Evolutionary conservation across 1,139 yeast genomes (phyloP), one percentile per base, ranked within the genome.

Genomic region (Citeromyces hawaiiensis): DNA sequence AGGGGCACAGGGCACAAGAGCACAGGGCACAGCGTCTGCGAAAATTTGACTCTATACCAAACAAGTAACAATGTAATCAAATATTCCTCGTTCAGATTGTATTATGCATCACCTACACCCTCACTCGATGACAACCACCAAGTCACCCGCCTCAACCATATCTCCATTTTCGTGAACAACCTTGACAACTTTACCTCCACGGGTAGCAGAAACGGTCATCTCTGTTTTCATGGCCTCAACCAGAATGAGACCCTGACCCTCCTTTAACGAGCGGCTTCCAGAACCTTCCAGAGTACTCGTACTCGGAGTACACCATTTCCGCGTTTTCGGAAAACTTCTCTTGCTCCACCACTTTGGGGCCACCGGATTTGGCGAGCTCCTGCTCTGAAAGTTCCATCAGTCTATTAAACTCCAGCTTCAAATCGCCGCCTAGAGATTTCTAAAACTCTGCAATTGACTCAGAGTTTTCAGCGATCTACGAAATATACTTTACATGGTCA

Each of bases 191-290:
- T 73, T 83, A 49, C 97, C 97, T 8, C 63, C 66, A 39, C 60
- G 68, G 3, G 94, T 71, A 14, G 96, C 76, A 43, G 63, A 66
- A 35, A 88, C 94, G 39, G 77, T 73, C 96, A 91, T 87, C 59
- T 91, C 98, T 1, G 98, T 91, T 67, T 91, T 91, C 97, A 91
- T 91, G 40, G 97, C 97, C 59, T 91, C 97, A 43, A 91, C 85
- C 40, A 91, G 86, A 46, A 91, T 72, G 47, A 91, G 66, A 4
- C 87, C 87, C 51, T 85, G 91, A 30, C 88, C 94, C 42, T 64
- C 70, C 40, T 65, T 64, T 63, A 29, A 82, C 94, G 49, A 87
- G 66, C 2, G 93, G 75, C 61, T 91, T 91, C 98, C 97, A 91
- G 74, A 91, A 87, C 50, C 97, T 70, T 42, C 97, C 98, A 10